Evolutionary conservation across 1,139 yeast genomes (phyloP).

Genomic region (Yamadazyma sp.): DNA sequence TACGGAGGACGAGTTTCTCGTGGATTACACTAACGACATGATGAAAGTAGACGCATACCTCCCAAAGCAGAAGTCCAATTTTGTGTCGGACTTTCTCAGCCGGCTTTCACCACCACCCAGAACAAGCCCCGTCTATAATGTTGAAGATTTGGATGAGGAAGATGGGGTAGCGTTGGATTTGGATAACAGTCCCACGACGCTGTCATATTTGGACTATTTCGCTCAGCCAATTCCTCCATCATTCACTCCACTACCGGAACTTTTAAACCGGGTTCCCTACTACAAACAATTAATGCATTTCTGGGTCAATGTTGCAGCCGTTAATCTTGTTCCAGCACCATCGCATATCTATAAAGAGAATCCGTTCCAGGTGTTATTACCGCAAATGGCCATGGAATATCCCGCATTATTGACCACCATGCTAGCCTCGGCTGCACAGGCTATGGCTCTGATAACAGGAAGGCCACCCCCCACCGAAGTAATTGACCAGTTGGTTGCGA

Average conservation of each 20-base stretch:
- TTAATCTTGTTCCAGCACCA: conserved; percentile 69
- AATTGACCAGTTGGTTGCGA: conserved; percentile 50
- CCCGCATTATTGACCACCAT: conserved; percentile 60
- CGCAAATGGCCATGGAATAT: conserved; percentile 66
- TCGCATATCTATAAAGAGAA: conserved; percentile 54
- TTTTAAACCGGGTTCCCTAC: conserved; percentile 56
- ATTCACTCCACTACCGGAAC: conserved; percentile 56
- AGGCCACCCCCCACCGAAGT: conserved; percentile 42
- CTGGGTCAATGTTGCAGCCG: conserved; percentile 62
- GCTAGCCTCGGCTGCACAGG: conserved; percentile 66
- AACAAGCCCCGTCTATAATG: background rate
- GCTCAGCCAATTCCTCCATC: conserved; percentile 42
- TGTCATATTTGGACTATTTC: background rate
- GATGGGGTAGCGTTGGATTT: conserved; percentile 10
- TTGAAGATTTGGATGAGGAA: conserved; percentile 4
- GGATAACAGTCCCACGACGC: conserved; percentile 8
- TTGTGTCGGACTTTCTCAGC: conserved; percentile 2
- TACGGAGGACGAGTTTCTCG: conserved; percentile 13
- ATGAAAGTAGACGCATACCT: conserved; percentile 21
- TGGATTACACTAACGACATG: conserved; percentile 23
- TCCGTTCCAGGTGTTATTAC: conserved; percentile 66
- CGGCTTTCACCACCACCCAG: background rate
- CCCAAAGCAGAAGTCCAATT: conserved; percentile 10
- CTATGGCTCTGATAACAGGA: conserved; percentile 37
- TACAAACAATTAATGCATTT: conserved; percentile 63